Conservation (phyloP, 345 rosid species). For the Eutrema heterophyllum region DNA sequence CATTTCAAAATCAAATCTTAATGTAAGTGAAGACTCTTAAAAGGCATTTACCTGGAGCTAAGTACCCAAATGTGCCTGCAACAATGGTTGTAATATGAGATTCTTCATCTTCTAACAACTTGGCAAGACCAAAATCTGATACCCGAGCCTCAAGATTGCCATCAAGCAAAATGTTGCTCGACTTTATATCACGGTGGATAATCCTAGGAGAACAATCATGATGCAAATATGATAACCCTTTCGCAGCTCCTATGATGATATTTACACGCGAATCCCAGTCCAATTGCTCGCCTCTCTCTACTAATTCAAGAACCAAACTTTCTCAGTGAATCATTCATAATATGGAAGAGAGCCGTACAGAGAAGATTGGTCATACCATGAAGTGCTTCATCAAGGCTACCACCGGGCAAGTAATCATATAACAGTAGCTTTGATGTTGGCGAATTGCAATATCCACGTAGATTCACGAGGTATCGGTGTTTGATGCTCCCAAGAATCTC, state of each 20-base stretch:
- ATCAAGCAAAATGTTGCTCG: constrained; percentile 97
- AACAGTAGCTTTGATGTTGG: constrained; percentile 83
- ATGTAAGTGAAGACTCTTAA: neutral
- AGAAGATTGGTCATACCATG: constrained; percentile 53
- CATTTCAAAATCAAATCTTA: neutral
- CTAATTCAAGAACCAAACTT: constrained; percentile 19
- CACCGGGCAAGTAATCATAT: constrained; percentile 88
- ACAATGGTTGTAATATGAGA: constrained; percentile 98
- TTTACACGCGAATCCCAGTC: constrained; percentile 96
- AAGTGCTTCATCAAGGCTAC: constrained; percentile 97
- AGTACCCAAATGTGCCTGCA: constrained; percentile 98
- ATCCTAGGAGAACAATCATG: constrained; percentile 99
- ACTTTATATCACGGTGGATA: constrained; percentile 96
- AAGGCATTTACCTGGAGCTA: constrained; percentile 77
- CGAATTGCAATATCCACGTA: constrained; percentile 96
- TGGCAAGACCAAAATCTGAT: constrained; percentile 98
- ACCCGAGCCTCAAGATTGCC: constrained; percentile 97
- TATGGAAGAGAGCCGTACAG: neutral
- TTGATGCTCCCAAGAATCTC: constrained; percentile 98
- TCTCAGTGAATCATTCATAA: constrained; percentile 8
- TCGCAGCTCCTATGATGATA: constrained; percentile 93
- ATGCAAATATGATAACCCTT: constrained; percentile 94
- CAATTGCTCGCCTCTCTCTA: constrained; percentile 84
- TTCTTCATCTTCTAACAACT: constrained; percentile 90
- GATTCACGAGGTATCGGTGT: constrained; percentile 85